These are phyloP conservation scores for Byssoonygena ceratinophila DNA, from an alignment of 2,329 filamentous ascomycete genomes.

Conservation along the genomic window DNA sequence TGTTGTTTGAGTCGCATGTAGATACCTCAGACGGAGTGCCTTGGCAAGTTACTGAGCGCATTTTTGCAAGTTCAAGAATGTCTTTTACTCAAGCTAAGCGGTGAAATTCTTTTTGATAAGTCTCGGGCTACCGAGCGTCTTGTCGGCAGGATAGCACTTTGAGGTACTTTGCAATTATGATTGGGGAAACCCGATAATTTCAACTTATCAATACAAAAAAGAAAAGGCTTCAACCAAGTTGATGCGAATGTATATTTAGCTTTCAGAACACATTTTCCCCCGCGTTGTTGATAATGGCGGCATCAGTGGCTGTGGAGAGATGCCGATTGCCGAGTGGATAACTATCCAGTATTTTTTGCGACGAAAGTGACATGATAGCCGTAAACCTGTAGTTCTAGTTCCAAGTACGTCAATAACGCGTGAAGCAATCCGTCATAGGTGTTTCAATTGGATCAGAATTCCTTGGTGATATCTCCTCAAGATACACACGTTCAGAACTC, in stretches of 20 bases:
- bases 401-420: no score
- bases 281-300: neutral
- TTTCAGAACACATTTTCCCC: no score
- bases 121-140: neutral
- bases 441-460: no score
- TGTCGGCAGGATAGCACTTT: neutral
- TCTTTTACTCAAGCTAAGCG: neutral
- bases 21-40: constrained; percentile 24
- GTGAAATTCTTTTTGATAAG: neutral
- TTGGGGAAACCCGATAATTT: neutral
- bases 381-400: no score
- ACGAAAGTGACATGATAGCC: no score
- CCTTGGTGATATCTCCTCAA: no score
- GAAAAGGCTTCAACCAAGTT: neutral
- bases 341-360: no score
- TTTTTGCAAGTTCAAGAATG: constrained; percentile 2
- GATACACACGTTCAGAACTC: no score
- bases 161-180: neutral
- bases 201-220: neutral
- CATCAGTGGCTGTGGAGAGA: neutral
- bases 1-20: neutral
- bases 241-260: no score
- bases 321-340: constrained; percentile 1
- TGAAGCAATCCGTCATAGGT: no score
- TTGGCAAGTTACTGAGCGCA: constrained; percentile 22